Percentiles rank a stretch among this genome's conserved stretches.
Evolutionary conservation across 495 filamentous ascomycete genomes (phyloP).

Genomic region (Aeminium ludgeri): DNA sequence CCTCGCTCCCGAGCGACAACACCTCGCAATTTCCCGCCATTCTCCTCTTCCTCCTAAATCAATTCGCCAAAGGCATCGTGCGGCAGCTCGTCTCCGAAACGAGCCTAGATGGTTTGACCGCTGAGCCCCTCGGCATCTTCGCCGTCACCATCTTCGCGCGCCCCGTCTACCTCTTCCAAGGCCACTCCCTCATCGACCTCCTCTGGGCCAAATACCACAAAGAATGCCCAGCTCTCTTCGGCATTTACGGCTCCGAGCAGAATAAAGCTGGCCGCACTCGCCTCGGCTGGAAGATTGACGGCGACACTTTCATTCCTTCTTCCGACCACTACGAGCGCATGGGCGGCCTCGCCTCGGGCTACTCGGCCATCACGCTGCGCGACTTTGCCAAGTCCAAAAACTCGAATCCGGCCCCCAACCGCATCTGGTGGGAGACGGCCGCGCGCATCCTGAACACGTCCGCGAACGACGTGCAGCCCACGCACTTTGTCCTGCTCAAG

Average conservation of each 20-base stretch:
- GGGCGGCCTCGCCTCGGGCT: constrained; percentile 72
- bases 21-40: constrained; percentile 36
- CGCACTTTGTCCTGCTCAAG: constrained; percentile 63
- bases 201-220: constrained; percentile 72
- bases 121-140: constrained; percentile 69
- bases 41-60: constrained; percentile 69
- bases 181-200: constrained; percentile 57
- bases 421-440: constrained; percentile 63
- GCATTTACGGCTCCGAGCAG: constrained; percentile 58
- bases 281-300: constrained; percentile 62
- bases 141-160: constrained; percentile 54
- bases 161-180: constrained; percentile 13
- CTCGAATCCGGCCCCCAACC: constrained; percentile 60
- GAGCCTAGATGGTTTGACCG: constrained; percentile 46
- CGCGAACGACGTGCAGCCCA: constrained; percentile 45
- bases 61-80: constrained; percentile 62
- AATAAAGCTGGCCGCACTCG: constrained; percentile 48
- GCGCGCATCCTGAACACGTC: constrained; percentile 59
- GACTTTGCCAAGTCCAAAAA: constrained; percentile 54
- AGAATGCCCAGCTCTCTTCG: constrained; percentile 73
- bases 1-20: constrained; percentile 21
- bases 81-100: constrained; percentile 62
- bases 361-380: constrained; percentile 59
- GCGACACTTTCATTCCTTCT: constrained; percentile 37
- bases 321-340: constrained; percentile 63